phyloP scores from a whole-genome alignment of 441 rosid genomes.

The Euphorbia corollata region DNA sequence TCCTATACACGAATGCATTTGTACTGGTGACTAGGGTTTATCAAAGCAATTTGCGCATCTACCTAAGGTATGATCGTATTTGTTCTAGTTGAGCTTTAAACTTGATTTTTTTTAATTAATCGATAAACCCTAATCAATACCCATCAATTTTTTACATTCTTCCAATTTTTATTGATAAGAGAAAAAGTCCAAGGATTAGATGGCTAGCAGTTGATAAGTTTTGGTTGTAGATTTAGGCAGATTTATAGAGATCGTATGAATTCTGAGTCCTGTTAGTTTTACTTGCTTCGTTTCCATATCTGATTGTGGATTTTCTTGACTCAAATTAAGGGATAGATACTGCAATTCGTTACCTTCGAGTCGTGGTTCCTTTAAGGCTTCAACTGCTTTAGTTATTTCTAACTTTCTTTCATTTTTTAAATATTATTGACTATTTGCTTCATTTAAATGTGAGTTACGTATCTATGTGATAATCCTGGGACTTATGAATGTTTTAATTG shows the following conservation, averaged over 20 bases:
- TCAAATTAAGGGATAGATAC: not conserved
- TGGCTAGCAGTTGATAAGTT: no score
- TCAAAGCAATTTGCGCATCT: no score
- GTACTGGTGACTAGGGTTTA: no score
- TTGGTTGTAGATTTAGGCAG: constrained; percentile 9
- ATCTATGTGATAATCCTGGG: not conserved
- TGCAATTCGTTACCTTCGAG: not conserved
- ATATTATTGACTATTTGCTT: not conserved
- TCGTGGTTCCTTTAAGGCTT: not conserved
- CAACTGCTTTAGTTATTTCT: not conserved
- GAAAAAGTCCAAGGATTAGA: no score
- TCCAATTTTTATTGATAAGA: no score
- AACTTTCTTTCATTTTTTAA: not conserved
- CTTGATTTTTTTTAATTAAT: no score
- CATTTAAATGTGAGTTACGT: not conserved
- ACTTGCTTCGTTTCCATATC: not conserved
- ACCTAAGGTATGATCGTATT: no score
- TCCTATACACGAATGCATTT: no score
- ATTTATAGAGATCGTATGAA: constrained; percentile 21
- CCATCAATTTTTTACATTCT: no score
- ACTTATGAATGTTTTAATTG: not conserved
- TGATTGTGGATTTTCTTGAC: not conserved
- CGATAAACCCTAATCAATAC: no score
- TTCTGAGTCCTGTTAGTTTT: not conserved
- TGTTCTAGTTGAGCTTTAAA: no score